Percentiles rank a stretch among this genome's conserved stretches.
These are phyloP conservation scores for Chaetomiaceae sp. DNA, from an alignment of 2,329 filamentous ascomycete genomes.

Conservation along the genomic window DNA sequence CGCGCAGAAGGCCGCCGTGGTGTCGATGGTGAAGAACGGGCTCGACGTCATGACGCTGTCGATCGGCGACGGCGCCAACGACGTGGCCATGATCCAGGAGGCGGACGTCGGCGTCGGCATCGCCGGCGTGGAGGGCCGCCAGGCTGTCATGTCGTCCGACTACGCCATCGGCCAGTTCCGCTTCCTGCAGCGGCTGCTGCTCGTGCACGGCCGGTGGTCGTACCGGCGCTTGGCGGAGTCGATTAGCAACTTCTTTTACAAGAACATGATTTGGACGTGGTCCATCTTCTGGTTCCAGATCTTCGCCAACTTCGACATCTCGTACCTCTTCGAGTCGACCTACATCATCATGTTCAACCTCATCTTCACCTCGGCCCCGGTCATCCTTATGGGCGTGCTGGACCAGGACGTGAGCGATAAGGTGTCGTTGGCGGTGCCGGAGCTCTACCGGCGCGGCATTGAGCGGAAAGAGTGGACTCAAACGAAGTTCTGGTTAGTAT, in stretches of 20 bases:
- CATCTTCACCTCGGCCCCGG: conserved; percentile 89
- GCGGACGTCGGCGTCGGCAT: conserved; percentile 96
- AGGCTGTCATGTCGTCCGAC: conserved; percentile 93
- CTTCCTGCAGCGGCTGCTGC: conserved; percentile 74
- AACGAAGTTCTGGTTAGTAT: conserved; percentile 82
- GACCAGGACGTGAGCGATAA: conserved; percentile 95
- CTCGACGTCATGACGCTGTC: conserved; percentile 94
- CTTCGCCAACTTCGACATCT: conserved; percentile 92
- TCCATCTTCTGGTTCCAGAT: conserved; percentile 97
- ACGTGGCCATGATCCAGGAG: conserved; percentile 97
- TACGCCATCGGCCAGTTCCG: conserved; percentile 94
- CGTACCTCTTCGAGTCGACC: conserved; percentile 95
- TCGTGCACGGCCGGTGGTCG: conserved; percentile 94
- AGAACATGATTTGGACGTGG: conserved; percentile 98
- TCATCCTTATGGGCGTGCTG: conserved; percentile 91
- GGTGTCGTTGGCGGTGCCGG: conserved; percentile 88
- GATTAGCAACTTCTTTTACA: conserved; percentile 99
- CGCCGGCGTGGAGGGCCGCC: conserved; percentile 83
- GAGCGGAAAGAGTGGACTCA: conserved; percentile 96
- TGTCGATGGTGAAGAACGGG: conserved; percentile 89
- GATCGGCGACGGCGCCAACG: conserved; percentile 89
- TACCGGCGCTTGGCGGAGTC: conserved; percentile 88
- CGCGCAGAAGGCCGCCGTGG: conserved; percentile 94
- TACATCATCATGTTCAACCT: conserved; percentile 97
- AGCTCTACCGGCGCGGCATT: conserved; percentile 92